Evolutionary conservation across 202 grass and related monocot species (phyloP).

Genomic region (Bolboschoenoplectus hybrid): DNA sequence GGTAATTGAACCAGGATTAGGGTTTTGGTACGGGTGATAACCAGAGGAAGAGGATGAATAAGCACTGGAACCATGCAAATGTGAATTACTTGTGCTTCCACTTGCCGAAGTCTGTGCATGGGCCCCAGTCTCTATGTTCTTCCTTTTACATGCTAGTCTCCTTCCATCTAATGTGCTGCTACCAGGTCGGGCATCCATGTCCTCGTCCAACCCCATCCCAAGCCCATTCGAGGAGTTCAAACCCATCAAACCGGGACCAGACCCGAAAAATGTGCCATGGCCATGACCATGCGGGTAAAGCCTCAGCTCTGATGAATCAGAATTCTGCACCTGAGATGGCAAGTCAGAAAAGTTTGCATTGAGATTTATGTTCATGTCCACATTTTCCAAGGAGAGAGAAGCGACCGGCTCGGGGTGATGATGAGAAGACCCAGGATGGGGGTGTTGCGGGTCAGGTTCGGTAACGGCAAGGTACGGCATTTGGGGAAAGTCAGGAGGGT

Average conservation of each 20-base stretch:
- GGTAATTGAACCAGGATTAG: slow-evolving; percentile 36
- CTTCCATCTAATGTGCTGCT: slow-evolving; percentile 62
- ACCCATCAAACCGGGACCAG: slow-evolving; percentile 12
- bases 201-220: slow-evolving; percentile 60
- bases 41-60: slow-evolving; percentile 54
- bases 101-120: slow-evolving; percentile 62
- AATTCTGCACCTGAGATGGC: slow-evolving; percentile 45
- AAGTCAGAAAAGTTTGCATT: slow-evolving; percentile 36
- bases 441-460: slow-evolving; percentile 32
- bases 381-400: slow-evolving; percentile 57
- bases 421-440: slow-evolving; percentile 53
- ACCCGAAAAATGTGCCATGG: neutral
- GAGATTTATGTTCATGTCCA: slow-evolving; percentile 53
- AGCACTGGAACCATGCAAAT: slow-evolving; percentile 55
- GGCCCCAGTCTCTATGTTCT: slow-evolving; percentile 71
- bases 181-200: slow-evolving; percentile 61
- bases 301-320: slow-evolving; percentile 50
- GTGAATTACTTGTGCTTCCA: slow-evolving; percentile 60
- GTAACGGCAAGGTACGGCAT: slow-evolving; percentile 45
- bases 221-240: slow-evolving; percentile 14
- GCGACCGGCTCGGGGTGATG: slow-evolving; percentile 48
- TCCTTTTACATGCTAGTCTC: slow-evolving; percentile 83
- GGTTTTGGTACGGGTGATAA: slow-evolving; percentile 40
- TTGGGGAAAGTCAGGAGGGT: slow-evolving; percentile 52
- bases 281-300: slow-evolving; percentile 58